Percentiles rank a stretch among this genome's conserved stretches.
phyloP scores from a whole-genome alignment of 2,329 filamentous ascomycete species.

The Aureobasidium vineae region DNA sequence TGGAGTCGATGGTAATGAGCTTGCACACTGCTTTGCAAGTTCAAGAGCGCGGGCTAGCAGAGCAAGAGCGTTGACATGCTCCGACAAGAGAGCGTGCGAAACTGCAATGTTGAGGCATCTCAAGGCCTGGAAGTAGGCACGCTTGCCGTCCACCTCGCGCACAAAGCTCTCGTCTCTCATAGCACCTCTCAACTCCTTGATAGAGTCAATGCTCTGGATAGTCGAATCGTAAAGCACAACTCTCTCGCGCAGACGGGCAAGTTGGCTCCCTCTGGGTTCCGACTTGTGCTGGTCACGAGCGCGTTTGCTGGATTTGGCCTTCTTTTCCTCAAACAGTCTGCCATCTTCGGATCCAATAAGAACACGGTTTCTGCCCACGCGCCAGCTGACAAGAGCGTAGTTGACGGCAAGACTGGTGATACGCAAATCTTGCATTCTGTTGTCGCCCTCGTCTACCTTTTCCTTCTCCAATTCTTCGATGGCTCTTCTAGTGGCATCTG shows the following conservation, averaged over 20 bases:
- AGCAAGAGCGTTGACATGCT: slow-evolving; percentile 76
- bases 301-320: slow-evolving; percentile 55
- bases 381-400: slow-evolving; percentile 91
- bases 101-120: slow-evolving; percentile 82
- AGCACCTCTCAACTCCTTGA: slow-evolving; percentile 86
- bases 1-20: slow-evolving; percentile 45
- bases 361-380: slow-evolving; percentile 88
- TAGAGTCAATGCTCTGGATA: slow-evolving; percentile 83
- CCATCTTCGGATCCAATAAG: slow-evolving; percentile 83
- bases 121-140: slow-evolving; percentile 80
- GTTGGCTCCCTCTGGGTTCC: slow-evolving; percentile 69
- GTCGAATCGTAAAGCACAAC: slow-evolving; percentile 89
- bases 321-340: slow-evolving; percentile 54
- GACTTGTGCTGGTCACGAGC: slow-evolving; percentile 55
- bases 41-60: slow-evolving; percentile 71
- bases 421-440: slow-evolving; percentile 86
- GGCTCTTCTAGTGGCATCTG: slow-evolving; percentile 87
- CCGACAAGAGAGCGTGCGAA: slow-evolving; percentile 73
- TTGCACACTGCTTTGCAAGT: slow-evolving; percentile 55
- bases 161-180: slow-evolving; percentile 77
- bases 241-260: slow-evolving; percentile 79
- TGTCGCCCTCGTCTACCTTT: slow-evolving; percentile 77
- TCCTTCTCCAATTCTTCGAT: slow-evolving; percentile 88
- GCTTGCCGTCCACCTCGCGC: slow-evolving; percentile 72
- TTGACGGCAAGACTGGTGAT: slow-evolving; percentile 91